Base-by-base conservation (phyloP, 371 early-diverging fungal genomes). In the Conidiobolus coronatus region DNA sequence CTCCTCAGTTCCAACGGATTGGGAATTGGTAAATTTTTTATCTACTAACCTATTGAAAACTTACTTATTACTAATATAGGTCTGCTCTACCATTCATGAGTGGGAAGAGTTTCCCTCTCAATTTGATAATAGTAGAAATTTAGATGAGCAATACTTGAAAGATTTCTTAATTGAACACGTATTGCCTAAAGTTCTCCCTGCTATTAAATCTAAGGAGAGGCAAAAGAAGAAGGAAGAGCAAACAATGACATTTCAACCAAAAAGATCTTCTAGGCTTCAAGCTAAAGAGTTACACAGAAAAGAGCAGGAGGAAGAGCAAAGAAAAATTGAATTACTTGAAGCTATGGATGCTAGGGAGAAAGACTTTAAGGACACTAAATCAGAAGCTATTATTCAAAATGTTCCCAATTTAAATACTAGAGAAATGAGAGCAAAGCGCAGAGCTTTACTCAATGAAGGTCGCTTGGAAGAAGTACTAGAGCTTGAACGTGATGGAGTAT, bases 141-240 rank as follows among this genome's bases (percentile, higher is more conserved):
- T 18, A n/a, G 41, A 17, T 17, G 49, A 48, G 19, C 44, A 48
- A 41, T 45, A 48, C 2, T 41, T 48, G 17, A 17, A 48, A n/a
- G 20, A 34, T 21, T 18, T 17, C 11, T 34, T 48, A 40, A 47
- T 38, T 15, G 40, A 48, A 48, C 40, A 48, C 23, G 42, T 48
- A 11, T 9, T 48, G 5, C 49, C 49, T 23, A 17, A 48, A 40
- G 49, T 48, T 7, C 2, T 22, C 14, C 14, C 22, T 11, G 40
- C 44, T 22, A 13, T 48, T 19, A 41, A 48, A 35, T 45, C 42
- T 5, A 41, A 48, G 23, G 17, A 40, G 11, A 14, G 35, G 5
- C 13, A 40, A 17, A 15, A 22, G 19, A 37, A 35, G 37, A 45
- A 45, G n/a, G 8, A 19, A 20, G 37, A 17, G 13, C 7, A 14